A percentile compares a stretch with the other conserved stretches of the same genome.
Evolutionary conservation across 169 alveolate species (phyloP).

Genomic region (Plasmodium gaboni): DNA sequence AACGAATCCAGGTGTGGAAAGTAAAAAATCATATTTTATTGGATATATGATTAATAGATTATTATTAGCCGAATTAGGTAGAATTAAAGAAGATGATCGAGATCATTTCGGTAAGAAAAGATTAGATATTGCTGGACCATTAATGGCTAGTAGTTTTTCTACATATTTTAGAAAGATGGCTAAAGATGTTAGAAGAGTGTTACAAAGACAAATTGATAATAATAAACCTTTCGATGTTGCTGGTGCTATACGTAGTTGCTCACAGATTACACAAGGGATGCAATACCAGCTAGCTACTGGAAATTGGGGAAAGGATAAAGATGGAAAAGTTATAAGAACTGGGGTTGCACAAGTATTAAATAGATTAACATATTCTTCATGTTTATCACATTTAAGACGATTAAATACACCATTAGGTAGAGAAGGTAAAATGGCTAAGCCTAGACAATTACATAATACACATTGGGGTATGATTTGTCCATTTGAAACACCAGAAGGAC

Average conservation of each 20-base stretch:
- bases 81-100: slow-evolving; percentile 99
- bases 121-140: slow-evolving; percentile 98
- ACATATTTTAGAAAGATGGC: slow-evolving; percentile 94
- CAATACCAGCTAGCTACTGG: slow-evolving; percentile 88
- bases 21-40: slow-evolving; percentile 97
- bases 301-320: slow-evolving; percentile 99
- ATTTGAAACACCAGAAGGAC: slow-evolving; percentile 99
- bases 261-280: slow-evolving; percentile 93
- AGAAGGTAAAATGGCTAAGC: slow-evolving; percentile 99
- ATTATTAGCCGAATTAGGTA: slow-evolving; percentile 96
- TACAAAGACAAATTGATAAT: slow-evolving; percentile 93
- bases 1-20: slow-evolving; percentile 92
- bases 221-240: slow-evolving; percentile 94
- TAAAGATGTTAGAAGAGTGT: slow-evolving; percentile 93
- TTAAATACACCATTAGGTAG: slow-evolving; percentile 99
- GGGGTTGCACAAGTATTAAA: slow-evolving; percentile 98
- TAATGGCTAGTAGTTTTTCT: slow-evolving; percentile 98
- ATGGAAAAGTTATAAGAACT: slow-evolving; percentile 97
- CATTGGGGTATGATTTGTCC: slow-evolving; percentile 99
- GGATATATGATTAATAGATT: slow-evolving; percentile 99
- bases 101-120: slow-evolving; percentile 99
- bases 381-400: slow-evolving; percentile 98
- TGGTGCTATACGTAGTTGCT: slow-evolving; percentile 91
- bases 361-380: slow-evolving; percentile 98
- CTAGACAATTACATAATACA: slow-evolving; percentile 99